Evolutionary conservation across 345 rosid species (phyloP).

Genomic region (Arabidopsis suecica): DNA sequence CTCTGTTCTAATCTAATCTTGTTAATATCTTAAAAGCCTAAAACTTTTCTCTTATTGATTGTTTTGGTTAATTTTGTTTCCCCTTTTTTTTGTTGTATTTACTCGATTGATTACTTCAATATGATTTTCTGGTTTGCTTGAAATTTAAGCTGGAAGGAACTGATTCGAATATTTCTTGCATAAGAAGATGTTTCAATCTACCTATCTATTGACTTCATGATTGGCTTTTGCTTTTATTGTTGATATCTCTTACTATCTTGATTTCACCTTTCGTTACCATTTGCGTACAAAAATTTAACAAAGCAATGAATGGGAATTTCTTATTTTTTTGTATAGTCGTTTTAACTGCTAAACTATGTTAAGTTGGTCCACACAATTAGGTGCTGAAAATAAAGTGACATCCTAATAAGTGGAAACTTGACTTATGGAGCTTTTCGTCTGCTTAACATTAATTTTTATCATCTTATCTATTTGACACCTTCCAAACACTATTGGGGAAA

Average conservation of each 20-base stretch:
- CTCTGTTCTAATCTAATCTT: constrained; percentile 29
- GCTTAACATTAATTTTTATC: constrained; percentile 8
- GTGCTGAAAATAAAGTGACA: constrained; percentile 27
- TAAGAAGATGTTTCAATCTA: background rate
- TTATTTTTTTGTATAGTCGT: constrained; percentile 14
- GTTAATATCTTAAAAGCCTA: background rate
- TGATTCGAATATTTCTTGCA: constrained; percentile 27
- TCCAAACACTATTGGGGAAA: constrained; percentile 23
- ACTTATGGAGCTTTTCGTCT: constrained; percentile 17
- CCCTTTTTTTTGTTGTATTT: background rate
- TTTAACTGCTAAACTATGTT: constrained; percentile 24
- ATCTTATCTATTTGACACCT: constrained; percentile 33
- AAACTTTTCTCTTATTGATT: constrained; percentile 4
- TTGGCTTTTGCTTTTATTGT: background rate
- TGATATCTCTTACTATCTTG: background rate
- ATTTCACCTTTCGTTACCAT: constrained; percentile 29
- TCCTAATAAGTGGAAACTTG: constrained; percentile 43
- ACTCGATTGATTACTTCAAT: constrained; percentile 3
- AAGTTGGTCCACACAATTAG: constrained; percentile 41
- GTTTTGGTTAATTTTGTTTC: background rate
- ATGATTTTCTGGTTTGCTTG: constrained; percentile 36
- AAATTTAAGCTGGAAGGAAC: constrained; percentile 18
- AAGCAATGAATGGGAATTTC: background rate
- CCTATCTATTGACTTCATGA: constrained; percentile 30
- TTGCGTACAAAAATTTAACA: constrained; percentile 35